Evolutionary conservation across 352 stramenopile genomes (phyloP).

Genomic region (Blastocystis sp.): DNA sequence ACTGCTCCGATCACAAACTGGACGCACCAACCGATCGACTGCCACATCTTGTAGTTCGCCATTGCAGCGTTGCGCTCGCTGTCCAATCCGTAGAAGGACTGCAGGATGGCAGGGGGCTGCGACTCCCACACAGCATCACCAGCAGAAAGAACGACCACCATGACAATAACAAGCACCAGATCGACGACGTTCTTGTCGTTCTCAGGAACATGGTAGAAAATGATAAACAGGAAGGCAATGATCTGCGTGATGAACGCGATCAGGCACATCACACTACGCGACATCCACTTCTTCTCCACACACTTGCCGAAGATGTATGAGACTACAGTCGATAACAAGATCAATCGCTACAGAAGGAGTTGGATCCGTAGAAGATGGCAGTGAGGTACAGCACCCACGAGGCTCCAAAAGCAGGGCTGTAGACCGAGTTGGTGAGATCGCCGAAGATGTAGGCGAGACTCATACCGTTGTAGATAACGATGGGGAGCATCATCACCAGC

Average conservation of each 20-base stretch:
- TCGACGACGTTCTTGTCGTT: slow-evolving; percentile 12
- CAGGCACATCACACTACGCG: slow-evolving; percentile 17
- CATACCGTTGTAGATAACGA: slow-evolving; percentile 65
- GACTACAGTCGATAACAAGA: neutral
- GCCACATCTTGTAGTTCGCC: slow-evolving; percentile 65
- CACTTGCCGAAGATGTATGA: slow-evolving; percentile 55
- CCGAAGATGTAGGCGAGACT: slow-evolving; percentile 61
- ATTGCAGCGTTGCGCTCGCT: slow-evolving; percentile 63
- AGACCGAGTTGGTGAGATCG: slow-evolving; percentile 32
- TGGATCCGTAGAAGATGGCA: slow-evolving; percentile 61
- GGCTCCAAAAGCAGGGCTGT: neutral
- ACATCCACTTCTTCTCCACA: slow-evolving; percentile 62
- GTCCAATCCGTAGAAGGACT: slow-evolving; percentile 62
- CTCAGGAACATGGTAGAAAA: slow-evolving; percentile 46
- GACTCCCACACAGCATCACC: slow-evolving; percentile 63
- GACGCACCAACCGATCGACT: slow-evolving; percentile 44
- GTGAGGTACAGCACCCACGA: slow-evolving; percentile 52
- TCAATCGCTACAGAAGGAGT: neutral
- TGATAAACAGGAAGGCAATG: slow-evolving; percentile 55
- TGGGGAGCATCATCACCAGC: slow-evolving; percentile 51
- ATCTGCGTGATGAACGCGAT: slow-evolving; percentile 58
- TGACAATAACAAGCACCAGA: neutral
- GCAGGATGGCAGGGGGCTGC: slow-evolving; percentile 62
- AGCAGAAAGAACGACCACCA: slow-evolving; percentile 37
- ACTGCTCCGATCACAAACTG: slow-evolving; percentile 62